Evolutionary conservation across 2,329 filamentous ascomycete species (phyloP).

Genomic region (Arthroderma sp.): DNA sequence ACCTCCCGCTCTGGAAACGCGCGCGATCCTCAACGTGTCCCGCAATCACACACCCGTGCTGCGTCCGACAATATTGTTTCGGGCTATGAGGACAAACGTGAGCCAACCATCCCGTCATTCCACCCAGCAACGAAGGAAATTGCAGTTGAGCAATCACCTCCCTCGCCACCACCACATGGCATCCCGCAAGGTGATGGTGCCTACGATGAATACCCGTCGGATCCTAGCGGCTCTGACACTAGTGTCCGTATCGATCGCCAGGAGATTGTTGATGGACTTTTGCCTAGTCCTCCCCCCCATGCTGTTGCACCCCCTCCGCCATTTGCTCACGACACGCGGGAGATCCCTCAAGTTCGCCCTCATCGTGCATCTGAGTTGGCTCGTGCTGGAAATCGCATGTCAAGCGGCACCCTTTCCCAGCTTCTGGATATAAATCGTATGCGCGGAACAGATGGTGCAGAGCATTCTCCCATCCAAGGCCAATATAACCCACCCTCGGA

Average conservation of each 20-base stretch:
- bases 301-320: constrained; percentile 67
- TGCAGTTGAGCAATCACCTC: constrained; percentile 18
- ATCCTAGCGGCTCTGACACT: constrained; percentile 25
- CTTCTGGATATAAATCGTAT: constrained; percentile 56
- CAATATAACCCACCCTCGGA: not conserved
- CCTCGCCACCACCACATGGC: constrained; percentile 28
- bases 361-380: constrained; percentile 65
- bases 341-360: constrained; percentile 55
- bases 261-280: constrained; percentile 22
- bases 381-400: constrained; percentile 71
- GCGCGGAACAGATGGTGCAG: constrained; percentile 14
- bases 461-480: not conserved
- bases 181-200: constrained; percentile 15
- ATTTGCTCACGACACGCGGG: constrained; percentile 62
- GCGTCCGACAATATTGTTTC: constrained; percentile 20
- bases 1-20: not conserved
- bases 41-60: constrained; percentile 18
- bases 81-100: not conserved
- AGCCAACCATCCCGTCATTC: not conserved
- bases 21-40: not conserved
- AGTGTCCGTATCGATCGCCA: constrained; percentile 14
- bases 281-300: constrained; percentile 50
- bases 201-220: constrained; percentile 15
- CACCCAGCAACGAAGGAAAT: constrained; percentile 10
- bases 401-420: constrained; percentile 66